Evolutionary conservation across 2,329 filamentous ascomycete species (phyloP).

Genomic region (Aspergillus uvarum): DNA sequence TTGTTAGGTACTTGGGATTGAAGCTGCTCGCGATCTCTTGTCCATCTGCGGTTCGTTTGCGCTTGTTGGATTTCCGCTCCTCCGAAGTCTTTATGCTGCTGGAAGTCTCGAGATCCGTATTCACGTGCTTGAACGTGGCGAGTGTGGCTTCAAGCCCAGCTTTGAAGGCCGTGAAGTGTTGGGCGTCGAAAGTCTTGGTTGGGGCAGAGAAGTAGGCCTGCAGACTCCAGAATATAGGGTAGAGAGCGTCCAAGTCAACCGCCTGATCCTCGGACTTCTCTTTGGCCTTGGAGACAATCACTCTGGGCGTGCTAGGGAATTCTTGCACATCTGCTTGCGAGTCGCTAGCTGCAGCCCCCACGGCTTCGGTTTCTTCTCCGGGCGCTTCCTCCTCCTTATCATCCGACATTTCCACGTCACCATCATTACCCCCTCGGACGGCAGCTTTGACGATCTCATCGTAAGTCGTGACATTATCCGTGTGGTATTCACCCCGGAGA

Average conservation of each 20-base stretch:
- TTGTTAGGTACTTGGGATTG: constrained; percentile 99
- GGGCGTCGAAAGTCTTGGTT: constrained; percentile 71
- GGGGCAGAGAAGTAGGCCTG: constrained; percentile 92
- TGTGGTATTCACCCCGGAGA: constrained; percentile 89
- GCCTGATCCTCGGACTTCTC: constrained; percentile 36
- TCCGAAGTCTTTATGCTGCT: constrained; percentile 57
- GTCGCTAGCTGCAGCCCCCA: constrained; percentile 19
- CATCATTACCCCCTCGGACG: constrained; percentile 51
- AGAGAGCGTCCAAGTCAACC: constrained; percentile 72
- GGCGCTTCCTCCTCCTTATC: constrained; percentile 33
- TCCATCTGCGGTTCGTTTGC: constrained; percentile 65
- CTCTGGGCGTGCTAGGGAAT: constrained; percentile 24
- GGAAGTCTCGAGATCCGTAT: constrained; percentile 68
- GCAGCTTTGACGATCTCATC: constrained; percentile 55
- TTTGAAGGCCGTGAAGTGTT: constrained; percentile 67
- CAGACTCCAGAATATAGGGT: constrained; percentile 90
- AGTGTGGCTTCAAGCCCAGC: constrained; percentile 62
- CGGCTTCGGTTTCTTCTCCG: constrained; percentile 29
- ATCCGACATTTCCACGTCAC: constrained; percentile 64
- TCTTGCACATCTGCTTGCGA: constrained; percentile 16
- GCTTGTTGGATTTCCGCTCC: constrained; percentile 67
- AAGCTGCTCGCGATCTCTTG: constrained; percentile 70
- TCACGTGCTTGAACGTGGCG: constrained; percentile 71
- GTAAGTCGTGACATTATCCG: constrained; percentile 87
- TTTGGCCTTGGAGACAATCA: constrained; percentile 24